Evolutionary conservation across 495 filamentous ascomycete genomes (phyloP).

Genomic region (Xeromyces bisporus): DNA sequence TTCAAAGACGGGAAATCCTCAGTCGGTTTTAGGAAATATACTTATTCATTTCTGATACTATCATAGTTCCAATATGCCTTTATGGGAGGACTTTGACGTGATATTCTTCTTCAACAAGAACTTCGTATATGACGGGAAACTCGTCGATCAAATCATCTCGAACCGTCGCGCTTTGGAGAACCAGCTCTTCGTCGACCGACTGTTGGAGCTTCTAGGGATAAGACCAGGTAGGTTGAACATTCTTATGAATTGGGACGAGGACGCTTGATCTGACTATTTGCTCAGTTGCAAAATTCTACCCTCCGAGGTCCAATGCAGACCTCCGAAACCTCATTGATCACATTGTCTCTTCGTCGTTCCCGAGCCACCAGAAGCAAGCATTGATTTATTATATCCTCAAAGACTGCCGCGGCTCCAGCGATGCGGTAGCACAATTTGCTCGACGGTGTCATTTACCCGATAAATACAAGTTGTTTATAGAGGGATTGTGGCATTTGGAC

Average conservation of each 20-base stretch:
- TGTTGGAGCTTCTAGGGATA: conserved; percentile 52
- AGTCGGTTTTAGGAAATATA: no score
- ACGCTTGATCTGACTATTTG: not conserved
- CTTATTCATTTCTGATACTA: no score
- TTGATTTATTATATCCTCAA: conserved; percentile 68
- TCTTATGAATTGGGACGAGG: not conserved
- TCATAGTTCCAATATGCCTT: conserved; percentile 25
- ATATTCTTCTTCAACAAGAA: conserved; percentile 47
- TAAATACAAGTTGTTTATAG: conserved; percentile 59
- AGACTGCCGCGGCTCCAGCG: conserved; percentile 43
- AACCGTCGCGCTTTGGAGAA: conserved; percentile 47
- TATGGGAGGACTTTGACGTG: conserved; percentile 40
- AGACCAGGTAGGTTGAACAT: conserved; percentile 35
- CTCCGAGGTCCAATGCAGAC: conserved; percentile 45
- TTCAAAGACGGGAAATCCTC: no score
- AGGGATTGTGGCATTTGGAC: conserved; percentile 70
- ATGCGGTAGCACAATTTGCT: conserved; percentile 34
- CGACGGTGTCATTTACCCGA: conserved; percentile 40
- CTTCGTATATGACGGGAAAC: conserved; percentile 41
- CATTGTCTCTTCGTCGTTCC: conserved; percentile 40
- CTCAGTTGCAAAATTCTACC: conserved; percentile 44
- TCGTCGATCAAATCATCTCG: conserved; percentile 39
- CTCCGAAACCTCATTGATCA: conserved; percentile 47
- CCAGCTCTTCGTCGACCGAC: conserved; percentile 56
- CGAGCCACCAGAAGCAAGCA: conserved; percentile 58